Base-by-base conservation (phyloP, 306 rosid species). In the Morella rubra region DNA sequence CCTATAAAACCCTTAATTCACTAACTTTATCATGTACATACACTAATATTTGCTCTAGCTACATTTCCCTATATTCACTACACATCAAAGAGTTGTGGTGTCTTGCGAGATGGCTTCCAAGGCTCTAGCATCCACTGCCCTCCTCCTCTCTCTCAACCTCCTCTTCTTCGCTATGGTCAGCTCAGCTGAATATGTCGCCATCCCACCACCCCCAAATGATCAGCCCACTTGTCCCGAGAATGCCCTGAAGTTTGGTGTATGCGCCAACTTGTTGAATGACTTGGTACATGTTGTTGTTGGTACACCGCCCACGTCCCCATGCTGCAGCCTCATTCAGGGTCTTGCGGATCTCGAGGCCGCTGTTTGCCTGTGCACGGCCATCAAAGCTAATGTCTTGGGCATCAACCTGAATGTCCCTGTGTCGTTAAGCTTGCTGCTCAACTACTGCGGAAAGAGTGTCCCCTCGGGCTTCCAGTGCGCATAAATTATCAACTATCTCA, bases 331-430 rank as follows among this genome's bases (percentile, higher is more conserved):
- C 47, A 32, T 91, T 61, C 3, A 83, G 2, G 90, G 89, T 11
- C 86, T 94, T 0, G 96, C 14, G 44, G 86, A 94, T 67, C 91
- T 94, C 71, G 97, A 94, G 54, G 98, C 97, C 2, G 97, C 95
- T 4, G 77, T 89, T 20, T 94, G 98, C 81, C 97, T 94, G 56
- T 91, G 97, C 95, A 94, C 96, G 0, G 95, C 92, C 8, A 87
- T 91, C 4, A 91, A 84, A 41, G 96, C 94, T 44, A 84, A 84
- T 32, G 58, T 91, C 8, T 42, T 94, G 13, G 96, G 97, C 3
- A 27, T 90, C 66, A 86, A 91, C 81, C 88, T 91, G 18, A 86
- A 90, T 37, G 4, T 91, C 68, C 92, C 91, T 1, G 5, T 93
- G n/a, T 49, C 77, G 9, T 76, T 94, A 85, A 90, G 83, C 83